Percentiles rank a stretch among this genome's conserved stretches.
These are phyloP conservation scores for Aspergillus carlsbadensis DNA, from an alignment of 495 filamentous ascomycete genomes.

Conservation along the genomic window DNA sequence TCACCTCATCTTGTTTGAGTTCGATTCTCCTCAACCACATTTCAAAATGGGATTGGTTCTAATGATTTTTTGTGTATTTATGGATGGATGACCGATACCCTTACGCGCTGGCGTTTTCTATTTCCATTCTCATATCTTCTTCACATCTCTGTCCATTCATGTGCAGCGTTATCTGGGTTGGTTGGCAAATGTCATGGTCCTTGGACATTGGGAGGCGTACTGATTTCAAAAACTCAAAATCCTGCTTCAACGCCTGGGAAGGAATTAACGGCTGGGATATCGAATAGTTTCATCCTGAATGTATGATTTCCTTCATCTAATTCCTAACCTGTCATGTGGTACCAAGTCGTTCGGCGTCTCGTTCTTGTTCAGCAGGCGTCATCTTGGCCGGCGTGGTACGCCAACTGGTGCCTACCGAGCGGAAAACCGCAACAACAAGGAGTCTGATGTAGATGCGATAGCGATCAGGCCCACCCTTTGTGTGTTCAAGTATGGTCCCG, in stretches of 20 bases:
- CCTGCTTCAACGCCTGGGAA: background rate
- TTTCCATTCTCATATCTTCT: slow-evolving; percentile 1
- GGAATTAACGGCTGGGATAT: background rate
- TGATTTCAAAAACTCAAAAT: background rate
- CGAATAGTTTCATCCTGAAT: background rate
- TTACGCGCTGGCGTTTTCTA: slow-evolving; percentile 6
- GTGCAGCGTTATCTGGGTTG: background rate
- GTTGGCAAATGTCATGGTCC: background rate
- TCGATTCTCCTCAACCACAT: slow-evolving; percentile 2
- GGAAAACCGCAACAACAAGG: no score
- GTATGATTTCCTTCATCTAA: no score
- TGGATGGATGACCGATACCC: slow-evolving; percentile 16
- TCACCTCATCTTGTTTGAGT: background rate
- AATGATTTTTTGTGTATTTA: slow-evolving; percentile 18
- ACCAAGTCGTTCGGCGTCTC: no score
- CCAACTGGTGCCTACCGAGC: no score
- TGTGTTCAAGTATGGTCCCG: no score
- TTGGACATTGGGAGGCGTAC: background rate
- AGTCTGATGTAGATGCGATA: no score
- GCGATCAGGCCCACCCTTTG: no score
- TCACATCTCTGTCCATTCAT: background rate
- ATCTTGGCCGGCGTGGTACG: no score
- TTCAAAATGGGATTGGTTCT: no score
- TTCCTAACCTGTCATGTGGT: no score
- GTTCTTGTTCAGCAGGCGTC: no score